Conservation (phyloP, 768 basidiomycete species). For the Megacollybia marginata region DNA sequence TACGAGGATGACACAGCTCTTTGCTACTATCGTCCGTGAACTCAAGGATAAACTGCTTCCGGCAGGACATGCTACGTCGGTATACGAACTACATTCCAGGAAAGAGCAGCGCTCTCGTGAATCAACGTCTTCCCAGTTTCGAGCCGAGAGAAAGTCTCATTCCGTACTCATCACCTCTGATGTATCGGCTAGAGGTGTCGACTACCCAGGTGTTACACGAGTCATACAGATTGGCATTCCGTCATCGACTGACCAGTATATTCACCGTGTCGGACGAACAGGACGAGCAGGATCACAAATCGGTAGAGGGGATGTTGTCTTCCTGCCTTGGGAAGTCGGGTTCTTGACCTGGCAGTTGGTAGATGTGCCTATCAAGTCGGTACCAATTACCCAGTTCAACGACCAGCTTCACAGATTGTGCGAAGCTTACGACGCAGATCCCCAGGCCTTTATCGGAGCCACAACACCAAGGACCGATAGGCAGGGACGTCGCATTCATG, state of each 20-base stretch:
- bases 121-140: conserved; percentile 51
- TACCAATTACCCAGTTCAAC: conserved; percentile 41
- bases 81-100: conserved; percentile 84
- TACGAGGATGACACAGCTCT: conserved; percentile 78
- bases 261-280: conserved; percentile 83
- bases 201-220: conserved; percentile 83
- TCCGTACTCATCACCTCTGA: conserved; percentile 79
- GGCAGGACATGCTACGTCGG: conserved; percentile 36
- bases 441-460: conserved; percentile 23
- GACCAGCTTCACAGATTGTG: conserved; percentile 41
- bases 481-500: background rate
- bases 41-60: conserved; percentile 41
- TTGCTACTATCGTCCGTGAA: conserved; percentile 51
- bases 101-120: conserved; percentile 52
- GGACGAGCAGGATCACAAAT: conserved; percentile 53
- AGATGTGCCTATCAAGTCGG: conserved; percentile 60
- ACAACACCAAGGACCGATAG: conserved; percentile 1
- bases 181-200: conserved; percentile 82
- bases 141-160: conserved; percentile 41
- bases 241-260: conserved; percentile 57
- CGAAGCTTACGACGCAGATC: conserved; percentile 37
- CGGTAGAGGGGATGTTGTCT: conserved; percentile 73
- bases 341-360: conserved; percentile 58
- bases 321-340: conserved; percentile 71
- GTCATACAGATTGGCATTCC: conserved; percentile 91